These are phyloP conservation scores for Dioscorea dumetorum DNA, from an alignment of 106 monocot species.

Conservation along the genomic window DNA sequence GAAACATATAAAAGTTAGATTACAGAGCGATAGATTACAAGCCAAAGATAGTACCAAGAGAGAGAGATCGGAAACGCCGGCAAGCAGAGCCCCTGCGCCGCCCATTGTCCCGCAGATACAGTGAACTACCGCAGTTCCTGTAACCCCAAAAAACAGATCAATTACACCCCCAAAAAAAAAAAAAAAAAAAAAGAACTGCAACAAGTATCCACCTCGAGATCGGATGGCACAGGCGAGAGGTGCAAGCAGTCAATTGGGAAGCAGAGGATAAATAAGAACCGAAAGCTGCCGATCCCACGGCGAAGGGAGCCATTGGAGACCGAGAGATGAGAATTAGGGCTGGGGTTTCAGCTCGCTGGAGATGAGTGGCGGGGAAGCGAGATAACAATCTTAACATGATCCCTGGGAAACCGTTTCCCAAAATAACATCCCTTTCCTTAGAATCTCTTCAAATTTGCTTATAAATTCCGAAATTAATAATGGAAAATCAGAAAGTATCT, in stretches of 20 bases:
- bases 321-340: neutral
- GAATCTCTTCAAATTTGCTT: neutral
- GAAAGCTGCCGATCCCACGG: neutral
- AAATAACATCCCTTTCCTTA: neutral
- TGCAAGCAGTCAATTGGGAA: neutral
- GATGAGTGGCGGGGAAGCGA: neutral
- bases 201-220: neutral
- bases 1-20: neutral
- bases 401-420: neutral
- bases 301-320: neutral
- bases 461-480: too few relatives aligned
- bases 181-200: neutral
- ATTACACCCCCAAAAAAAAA: neutral
- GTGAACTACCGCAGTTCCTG: neutral
- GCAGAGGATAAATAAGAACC: neutral
- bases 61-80: neutral
- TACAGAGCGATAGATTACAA: neutral
- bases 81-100: too few relatives aligned
- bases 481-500: too few relatives aligned
- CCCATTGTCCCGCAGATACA: neutral
- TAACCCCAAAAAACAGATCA: neutral
- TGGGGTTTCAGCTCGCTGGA: neutral
- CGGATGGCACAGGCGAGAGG: neutral
- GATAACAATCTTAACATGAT: neutral
- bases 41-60: neutral